These are phyloP conservation scores for Jaminaea rosea DNA, from an alignment of 1,284 basidiomycete genomes.

Conservation along the genomic window DNA sequence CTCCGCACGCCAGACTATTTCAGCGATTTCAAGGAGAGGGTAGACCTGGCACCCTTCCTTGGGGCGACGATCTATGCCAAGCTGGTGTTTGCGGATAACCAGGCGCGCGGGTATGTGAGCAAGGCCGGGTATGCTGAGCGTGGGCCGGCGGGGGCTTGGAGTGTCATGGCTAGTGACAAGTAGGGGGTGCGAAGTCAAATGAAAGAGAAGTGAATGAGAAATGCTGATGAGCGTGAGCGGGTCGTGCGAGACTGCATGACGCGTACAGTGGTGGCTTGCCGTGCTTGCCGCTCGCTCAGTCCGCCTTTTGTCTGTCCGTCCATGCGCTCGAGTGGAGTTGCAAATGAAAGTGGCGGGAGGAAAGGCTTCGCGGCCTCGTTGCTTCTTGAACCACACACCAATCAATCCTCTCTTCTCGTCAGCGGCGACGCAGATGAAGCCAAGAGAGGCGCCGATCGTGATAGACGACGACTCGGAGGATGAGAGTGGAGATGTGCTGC, in stretches of 20 bases:
- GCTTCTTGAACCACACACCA: too few species aligned
- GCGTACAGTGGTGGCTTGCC: too few species aligned
- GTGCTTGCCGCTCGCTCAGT: too few species aligned
- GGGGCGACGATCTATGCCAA: conserved; percentile 45
- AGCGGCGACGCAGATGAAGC: not conserved
- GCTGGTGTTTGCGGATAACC: not conserved
- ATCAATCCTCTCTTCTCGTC: not conserved
- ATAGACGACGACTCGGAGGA: not conserved
- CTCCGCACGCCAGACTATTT: conserved; percentile 45
- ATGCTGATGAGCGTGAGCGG: not conserved
- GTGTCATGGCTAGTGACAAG: not conserved
- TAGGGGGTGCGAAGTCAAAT: not conserved
- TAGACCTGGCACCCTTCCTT: conserved; percentile 39
- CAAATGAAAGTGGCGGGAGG: too few species aligned
- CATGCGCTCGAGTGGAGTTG: too few species aligned
- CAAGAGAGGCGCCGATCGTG: not conserved
- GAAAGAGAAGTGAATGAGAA: not conserved
- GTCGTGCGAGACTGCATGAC: too few species aligned
- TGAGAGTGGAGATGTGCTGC: not conserved
- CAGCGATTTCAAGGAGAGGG: conserved; percentile 43
- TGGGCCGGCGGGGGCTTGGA: not conserved
- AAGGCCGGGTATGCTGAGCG: not conserved
- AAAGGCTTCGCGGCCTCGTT: too few species aligned
- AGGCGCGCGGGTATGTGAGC: not conserved
- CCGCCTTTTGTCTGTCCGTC: too few species aligned